A percentile compares a stretch with the other conserved stretches of the same genome.
Evolutionary conservation across 331 rosid species (phyloP).

Genomic region (Quercus tomentella): DNA sequence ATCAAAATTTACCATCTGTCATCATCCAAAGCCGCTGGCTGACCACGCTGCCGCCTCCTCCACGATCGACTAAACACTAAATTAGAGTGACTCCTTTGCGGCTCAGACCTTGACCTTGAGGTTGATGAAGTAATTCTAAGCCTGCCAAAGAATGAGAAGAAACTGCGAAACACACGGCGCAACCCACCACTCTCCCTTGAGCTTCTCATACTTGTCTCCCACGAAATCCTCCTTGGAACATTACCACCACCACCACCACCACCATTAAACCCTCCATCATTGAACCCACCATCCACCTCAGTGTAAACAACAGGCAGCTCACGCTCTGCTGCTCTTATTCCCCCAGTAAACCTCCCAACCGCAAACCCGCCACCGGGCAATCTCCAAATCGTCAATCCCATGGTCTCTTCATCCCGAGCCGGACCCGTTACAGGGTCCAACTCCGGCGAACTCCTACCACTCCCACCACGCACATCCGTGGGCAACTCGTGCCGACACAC

Average conservation of each 20-base stretch:
- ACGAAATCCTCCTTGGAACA: conserved; percentile 53
- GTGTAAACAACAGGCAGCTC: conserved; percentile 76
- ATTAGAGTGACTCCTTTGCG: conserved; percentile 32
- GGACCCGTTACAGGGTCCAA: background rate
- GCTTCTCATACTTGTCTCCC: conserved; percentile 44
- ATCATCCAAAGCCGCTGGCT: conserved; percentile 28
- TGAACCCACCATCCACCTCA: conserved; percentile 71
- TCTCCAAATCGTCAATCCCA: conserved; percentile 74
- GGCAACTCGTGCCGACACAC: conserved; percentile 66
- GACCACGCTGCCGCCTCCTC: conserved; percentile 32
- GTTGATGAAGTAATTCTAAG: conserved; percentile 30
- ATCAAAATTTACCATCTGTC: conserved; percentile 23
- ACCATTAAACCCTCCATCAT: conserved; percentile 11
- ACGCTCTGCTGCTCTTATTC: conserved; percentile 52
- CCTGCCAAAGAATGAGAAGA: conserved; percentile 51
- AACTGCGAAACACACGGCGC: conserved; percentile 30
- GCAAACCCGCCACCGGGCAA: conserved; percentile 74
- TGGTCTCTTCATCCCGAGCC: conserved; percentile 37
- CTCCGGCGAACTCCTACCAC: conserved; percentile 40
- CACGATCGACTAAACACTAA: conserved; percentile 36
- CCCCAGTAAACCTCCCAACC: conserved; percentile 71
- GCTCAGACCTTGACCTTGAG: conserved; percentile 26
- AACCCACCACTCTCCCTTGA: conserved; percentile 50
- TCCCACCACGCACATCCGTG: conserved; percentile 33
- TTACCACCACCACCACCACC: conserved; percentile 19